Evolutionary conservation across 306 rosid genomes (phyloP), one percentile per base, ranked within the genome.

Genomic region (Castanea crenata): DNA sequence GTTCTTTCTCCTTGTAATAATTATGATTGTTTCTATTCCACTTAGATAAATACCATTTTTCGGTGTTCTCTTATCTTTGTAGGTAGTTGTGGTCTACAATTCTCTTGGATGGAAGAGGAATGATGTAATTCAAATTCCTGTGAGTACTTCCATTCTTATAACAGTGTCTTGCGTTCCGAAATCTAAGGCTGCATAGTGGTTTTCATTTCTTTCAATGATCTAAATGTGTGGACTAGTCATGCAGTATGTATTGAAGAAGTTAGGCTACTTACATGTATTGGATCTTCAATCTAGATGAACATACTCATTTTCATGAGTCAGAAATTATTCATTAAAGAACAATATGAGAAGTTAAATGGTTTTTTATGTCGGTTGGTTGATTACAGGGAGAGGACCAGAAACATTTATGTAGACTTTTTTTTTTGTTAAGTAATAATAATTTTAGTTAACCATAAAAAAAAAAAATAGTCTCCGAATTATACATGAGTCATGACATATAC

Each of bases 81-180:
- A 88, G 91, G 35, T 81, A 56, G 81, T 83, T 55, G 62, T 88
- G 74, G 79, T 71, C 75, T 88, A 88, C 87, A 88, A 88, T 72
- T 62, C 91, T 81, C 89, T 88, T 49, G 91, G 91, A 85, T 88
- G 89, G 91, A 83, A 74, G 71, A 85, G 91, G 78, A 76, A 77
- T 12, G 89, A 85, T 51, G 79, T 86, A 25, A 46, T 88, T 35
- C 84, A 80, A 79, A 78, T 88, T 78, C 89, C 91, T 11, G 91
- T 88, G 73, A 86, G 89, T 81, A 31, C 76, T 67, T 49, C 72
- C 63, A 69, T 70, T 73, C 44, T 76, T 72, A 46, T 76, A 35
- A 67, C 67, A 54, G 55, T 77, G 35, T 41, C 12, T 41, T 31
- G 54, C 58, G 76, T 58, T 73, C 38, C 58, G 56, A 75, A 69